These are phyloP conservation scores for Penicillium decumbens DNA, from an alignment of 2,329 filamentous ascomycete species.

Conservation along the genomic window DNA sequence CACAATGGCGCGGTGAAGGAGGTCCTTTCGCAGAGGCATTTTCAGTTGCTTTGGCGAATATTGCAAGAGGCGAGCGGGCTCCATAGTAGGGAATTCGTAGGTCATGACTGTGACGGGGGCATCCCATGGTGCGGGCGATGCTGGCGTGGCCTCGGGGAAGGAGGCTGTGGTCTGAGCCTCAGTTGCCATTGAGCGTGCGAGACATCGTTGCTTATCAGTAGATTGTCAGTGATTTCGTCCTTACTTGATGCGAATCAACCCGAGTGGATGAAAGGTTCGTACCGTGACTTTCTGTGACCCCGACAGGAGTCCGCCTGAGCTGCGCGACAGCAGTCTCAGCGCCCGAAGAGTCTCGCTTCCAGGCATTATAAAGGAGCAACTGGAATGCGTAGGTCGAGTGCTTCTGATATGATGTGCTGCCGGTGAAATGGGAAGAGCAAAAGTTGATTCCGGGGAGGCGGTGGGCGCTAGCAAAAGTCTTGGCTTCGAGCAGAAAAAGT, in stretches of 20 bases:
- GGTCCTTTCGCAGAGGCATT: constrained; percentile 81
- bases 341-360: constrained; percentile 35
- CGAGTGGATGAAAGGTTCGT: constrained; percentile 12
- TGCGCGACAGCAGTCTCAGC: constrained; percentile 38
- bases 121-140: constrained; percentile 33
- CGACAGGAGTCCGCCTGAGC: constrained; percentile 32
- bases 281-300: constrained; percentile 37
- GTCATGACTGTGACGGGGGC: constrained; percentile 74
- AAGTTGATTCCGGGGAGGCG: constrained; percentile 32
- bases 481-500: constrained; percentile 38
- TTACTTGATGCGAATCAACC: neutral
- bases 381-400: constrained; percentile 6
- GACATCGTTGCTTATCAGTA: constrained; percentile 39
- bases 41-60: constrained; percentile 80
- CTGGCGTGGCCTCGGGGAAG: constrained; percentile 24
- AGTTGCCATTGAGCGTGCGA: constrained; percentile 48
- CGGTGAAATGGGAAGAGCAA: constrained; percentile 25
- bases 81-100: constrained; percentile 83
- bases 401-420: constrained; percentile 9
- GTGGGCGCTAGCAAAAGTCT: constrained; percentile 33
- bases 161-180: constrained; percentile 33
- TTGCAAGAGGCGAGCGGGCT: constrained; percentile 70
- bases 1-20: constrained; percentile 85
- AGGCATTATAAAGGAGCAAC: constrained; percentile 29
- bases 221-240: constrained; percentile 21